These are phyloP conservation scores for Trichoderma asperellum DNA, from an alignment of 2,329 filamentous ascomycete genomes.

Conservation along the genomic window DNA sequence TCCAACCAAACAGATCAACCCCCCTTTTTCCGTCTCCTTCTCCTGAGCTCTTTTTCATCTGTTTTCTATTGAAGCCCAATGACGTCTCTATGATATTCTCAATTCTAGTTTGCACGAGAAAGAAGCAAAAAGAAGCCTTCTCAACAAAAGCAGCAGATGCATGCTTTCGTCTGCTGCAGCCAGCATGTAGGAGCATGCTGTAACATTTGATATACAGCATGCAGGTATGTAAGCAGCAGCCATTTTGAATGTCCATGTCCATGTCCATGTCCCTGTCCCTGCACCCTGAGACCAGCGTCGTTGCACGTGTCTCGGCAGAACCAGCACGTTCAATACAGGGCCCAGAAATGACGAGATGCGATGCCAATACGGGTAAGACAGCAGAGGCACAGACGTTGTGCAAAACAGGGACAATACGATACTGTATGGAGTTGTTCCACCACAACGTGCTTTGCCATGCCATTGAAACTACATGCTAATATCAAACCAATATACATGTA, in stretches of 20 bases:
- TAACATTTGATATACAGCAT: not conserved
- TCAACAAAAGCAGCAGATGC: constrained; percentile 12
- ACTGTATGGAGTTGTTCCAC: not conserved
- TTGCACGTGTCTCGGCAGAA: constrained; percentile 12
- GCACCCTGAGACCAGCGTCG: not conserved
- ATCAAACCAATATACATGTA: no score
- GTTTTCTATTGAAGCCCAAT: not conserved
- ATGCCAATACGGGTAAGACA: not conserved
- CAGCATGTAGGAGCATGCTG: not conserved
- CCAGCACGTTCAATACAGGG: not conserved
- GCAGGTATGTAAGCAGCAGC: constrained; percentile 3
- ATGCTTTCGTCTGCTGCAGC: constrained; percentile 7
- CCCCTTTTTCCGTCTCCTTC: constrained; percentile 7
- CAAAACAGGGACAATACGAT: not conserved
- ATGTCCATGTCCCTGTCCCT: not conserved
- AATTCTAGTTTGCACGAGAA: not conserved
- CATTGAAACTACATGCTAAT: no score
- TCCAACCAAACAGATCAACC: not conserved
- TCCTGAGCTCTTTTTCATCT: constrained; percentile 5
- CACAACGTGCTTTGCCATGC: not conserved
- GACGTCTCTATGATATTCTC: not conserved
- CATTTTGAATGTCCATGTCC: not conserved
- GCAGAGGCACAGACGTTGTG: not conserved
- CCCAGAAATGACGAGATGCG: not conserved
- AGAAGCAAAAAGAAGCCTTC: not conserved